These are phyloP conservation scores for Arachis monticola DNA, from an alignment of 331 rosid genomes.

Conservation along the genomic window DNA sequence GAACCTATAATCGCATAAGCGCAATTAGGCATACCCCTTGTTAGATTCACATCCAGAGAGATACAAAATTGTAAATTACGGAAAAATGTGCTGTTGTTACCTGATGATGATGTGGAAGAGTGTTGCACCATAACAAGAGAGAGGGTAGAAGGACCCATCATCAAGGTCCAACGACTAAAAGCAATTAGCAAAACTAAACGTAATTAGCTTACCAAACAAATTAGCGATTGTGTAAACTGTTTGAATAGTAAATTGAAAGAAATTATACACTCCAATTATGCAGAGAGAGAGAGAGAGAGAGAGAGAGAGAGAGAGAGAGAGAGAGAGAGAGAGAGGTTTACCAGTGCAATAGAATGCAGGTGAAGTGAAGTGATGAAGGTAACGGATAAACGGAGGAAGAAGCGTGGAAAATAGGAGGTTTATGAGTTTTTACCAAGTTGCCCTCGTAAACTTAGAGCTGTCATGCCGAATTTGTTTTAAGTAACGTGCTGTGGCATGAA, in stretches of 20 bases:
- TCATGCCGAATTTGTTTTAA: too few species aligned
- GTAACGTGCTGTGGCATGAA: too few species aligned
- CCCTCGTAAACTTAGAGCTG: too few species aligned
- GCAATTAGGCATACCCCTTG: background rate
- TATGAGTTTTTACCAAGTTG: too few species aligned
- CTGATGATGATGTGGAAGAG: constrained; percentile 42
- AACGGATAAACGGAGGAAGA: constrained; percentile 10
- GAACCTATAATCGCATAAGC: background rate
- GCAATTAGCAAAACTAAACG: constrained; percentile 23
- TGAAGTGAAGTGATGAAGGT: background rate
- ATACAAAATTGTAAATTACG: background rate
- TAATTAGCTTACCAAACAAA: constrained; percentile 26
- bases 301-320: background rate
- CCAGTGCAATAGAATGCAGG: background rate
- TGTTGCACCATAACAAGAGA: constrained; percentile 40
- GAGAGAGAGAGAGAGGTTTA: background rate
- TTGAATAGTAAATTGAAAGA: background rate
- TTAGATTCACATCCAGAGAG: background rate
- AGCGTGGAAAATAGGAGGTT: background rate
- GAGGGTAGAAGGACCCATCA: constrained; percentile 52
- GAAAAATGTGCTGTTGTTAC: constrained; percentile 4
- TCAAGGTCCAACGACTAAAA: constrained; percentile 35
- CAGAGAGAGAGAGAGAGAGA: background rate
- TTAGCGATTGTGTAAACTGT: background rate
- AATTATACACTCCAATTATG: background rate